Evolutionary conservation across 371 early-diverging fungal species (phyloP).

Genomic region (Rhizopus microsporus): DNA sequence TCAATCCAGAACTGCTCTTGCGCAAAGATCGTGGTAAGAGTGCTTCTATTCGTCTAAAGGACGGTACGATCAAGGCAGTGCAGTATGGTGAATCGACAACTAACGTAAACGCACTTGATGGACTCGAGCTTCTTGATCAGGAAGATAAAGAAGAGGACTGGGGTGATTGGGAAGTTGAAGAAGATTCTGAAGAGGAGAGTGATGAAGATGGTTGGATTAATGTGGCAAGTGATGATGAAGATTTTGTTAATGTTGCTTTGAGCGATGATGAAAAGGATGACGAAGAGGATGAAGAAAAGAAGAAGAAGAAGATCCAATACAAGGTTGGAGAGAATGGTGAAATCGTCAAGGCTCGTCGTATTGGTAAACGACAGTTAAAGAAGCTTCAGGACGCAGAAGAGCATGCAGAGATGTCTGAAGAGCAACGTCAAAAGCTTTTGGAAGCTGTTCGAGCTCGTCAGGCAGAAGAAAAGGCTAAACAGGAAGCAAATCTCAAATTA

Average conservation of each 20-base stretch:
- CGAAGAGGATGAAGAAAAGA: conserved; percentile 17
- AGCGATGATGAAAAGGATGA: conserved; percentile 40
- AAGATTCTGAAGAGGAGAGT: conserved; percentile 20
- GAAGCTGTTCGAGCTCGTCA: conserved; percentile 38
- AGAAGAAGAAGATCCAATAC: conserved; percentile 34
- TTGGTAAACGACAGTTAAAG: conserved; percentile 51
- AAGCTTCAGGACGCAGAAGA: conserved; percentile 50
- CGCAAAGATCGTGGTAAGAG: conserved; percentile 91
- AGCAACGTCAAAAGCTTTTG: conserved; percentile 43
- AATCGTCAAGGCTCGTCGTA: conserved; percentile 39
- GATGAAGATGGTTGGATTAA: conserved; percentile 53
- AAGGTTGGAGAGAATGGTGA: conserved; percentile 27
- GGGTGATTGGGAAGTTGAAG: conserved; percentile 8
- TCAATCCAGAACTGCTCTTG: conserved; percentile 90
- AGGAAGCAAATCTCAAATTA: conserved; percentile 41
- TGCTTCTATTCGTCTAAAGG: conserved; percentile 72
- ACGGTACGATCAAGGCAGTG: conserved; percentile 56
- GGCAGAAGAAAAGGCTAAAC: conserved; percentile 44
- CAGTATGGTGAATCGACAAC: conserved; percentile 72
- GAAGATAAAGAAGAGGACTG: conserved; percentile 18
- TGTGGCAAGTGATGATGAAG: conserved; percentile 53
- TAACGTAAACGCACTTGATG: conserved; percentile 71
- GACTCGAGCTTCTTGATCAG: conserved; percentile 67
- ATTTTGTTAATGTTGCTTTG: conserved; percentile 41
- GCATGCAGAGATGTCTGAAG: conserved; percentile 52